Percentiles rank a stretch among this genome's conserved stretches.
Evolutionary conservation across 768 basidiomycete species (phyloP).

Genomic region (Macrocybe gigantea): DNA sequence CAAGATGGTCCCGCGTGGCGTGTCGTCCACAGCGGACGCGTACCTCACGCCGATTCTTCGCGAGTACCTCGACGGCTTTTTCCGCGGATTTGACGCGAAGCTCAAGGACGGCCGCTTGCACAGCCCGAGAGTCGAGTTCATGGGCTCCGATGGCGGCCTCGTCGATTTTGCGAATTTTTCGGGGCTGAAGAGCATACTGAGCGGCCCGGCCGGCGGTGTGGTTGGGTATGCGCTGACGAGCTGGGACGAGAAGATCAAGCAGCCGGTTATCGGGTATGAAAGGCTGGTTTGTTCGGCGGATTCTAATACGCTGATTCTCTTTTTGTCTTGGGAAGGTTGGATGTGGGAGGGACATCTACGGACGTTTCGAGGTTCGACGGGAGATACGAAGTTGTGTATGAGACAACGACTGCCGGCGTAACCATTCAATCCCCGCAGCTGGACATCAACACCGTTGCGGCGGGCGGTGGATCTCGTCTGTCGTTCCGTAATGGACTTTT

Average conservation of each 20-base stretch:
- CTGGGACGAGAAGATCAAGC: conserved; percentile 68
- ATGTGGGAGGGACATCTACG: conserved; percentile 94
- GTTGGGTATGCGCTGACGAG: conserved; percentile 93
- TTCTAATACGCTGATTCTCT: background rate
- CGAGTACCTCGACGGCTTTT: conserved; percentile 88
- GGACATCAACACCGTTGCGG: conserved; percentile 95
- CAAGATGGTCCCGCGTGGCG: conserved; percentile 90
- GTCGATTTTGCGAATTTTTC: conserved; percentile 81
- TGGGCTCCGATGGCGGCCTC: conserved; percentile 90
- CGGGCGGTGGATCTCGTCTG: conserved; percentile 89
- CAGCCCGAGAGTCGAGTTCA: conserved; percentile 84
- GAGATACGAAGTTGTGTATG: conserved; percentile 87
- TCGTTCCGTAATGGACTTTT: conserved; percentile 90
- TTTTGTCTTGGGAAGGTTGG: conserved; percentile 42
- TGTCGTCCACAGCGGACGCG: conserved; percentile 90
- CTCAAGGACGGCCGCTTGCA: conserved; percentile 52
- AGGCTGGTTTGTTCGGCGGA: no score
- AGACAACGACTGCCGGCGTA: conserved; percentile 93
- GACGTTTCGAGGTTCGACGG: conserved; percentile 94
- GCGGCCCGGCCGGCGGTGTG: conserved; percentile 92
- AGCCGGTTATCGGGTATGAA: conserved; percentile 78
- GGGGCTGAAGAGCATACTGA: conserved; percentile 88
- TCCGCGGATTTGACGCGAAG: conserved; percentile 77
- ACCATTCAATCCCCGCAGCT: conserved; percentile 90
- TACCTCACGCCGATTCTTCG: conserved; percentile 88